Percentiles rank a stretch among this genome's conserved stretches.
phyloP scores from a whole-genome alignment of 176 grass and related monocot species.

The Musa beccarii region DNA sequence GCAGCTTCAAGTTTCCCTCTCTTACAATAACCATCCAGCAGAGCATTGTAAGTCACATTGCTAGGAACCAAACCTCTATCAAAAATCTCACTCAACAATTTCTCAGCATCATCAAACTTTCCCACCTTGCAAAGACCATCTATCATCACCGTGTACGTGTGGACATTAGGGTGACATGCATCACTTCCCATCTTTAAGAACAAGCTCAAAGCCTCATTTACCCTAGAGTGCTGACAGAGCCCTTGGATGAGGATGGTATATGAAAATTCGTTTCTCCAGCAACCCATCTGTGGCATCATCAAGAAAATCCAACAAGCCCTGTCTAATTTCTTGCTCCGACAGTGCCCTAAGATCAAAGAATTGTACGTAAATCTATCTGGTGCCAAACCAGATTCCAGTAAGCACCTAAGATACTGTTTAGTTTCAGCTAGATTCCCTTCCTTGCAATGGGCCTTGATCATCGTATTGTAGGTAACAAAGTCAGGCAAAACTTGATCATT shows the following conservation, averaged over 20 bases:
- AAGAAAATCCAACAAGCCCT: slow-evolving; percentile 10
- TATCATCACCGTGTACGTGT: slow-evolving; percentile 52
- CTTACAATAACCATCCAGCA: slow-evolving; percentile 9
- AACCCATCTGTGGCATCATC: slow-evolving; percentile 38
- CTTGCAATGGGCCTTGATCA: slow-evolving; percentile 15
- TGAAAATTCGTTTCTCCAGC: slow-evolving; percentile 58
- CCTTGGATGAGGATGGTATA: slow-evolving; percentile 73
- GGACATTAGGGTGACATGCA: slow-evolving; percentile 46
- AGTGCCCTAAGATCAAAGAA: slow-evolving; percentile 12
- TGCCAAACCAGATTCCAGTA: slow-evolving; percentile 6
- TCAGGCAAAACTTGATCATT: neutral
- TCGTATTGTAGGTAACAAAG: slow-evolving; percentile 18
- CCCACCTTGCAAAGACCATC: slow-evolving; percentile 51
- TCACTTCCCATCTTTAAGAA: slow-evolving; percentile 50
- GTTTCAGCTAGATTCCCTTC: slow-evolving; percentile 9
- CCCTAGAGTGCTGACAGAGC: slow-evolving; percentile 26
- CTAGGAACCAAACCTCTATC: slow-evolving; percentile 5
- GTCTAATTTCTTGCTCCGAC: neutral
- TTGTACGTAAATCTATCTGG: slow-evolving; percentile 22
- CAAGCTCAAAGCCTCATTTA: slow-evolving; percentile 40
- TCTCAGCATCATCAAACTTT: slow-evolving; percentile 26
- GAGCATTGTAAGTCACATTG: slow-evolving; percentile 13
- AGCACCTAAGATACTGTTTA: slow-evolving; percentile 1
- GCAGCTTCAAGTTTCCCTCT: neutral
- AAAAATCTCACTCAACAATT: neutral